Evolutionary conservation across 345 rosid genomes (phyloP), one percentile per base, ranked within the genome.

Genomic region (Geranium brycei): DNA sequence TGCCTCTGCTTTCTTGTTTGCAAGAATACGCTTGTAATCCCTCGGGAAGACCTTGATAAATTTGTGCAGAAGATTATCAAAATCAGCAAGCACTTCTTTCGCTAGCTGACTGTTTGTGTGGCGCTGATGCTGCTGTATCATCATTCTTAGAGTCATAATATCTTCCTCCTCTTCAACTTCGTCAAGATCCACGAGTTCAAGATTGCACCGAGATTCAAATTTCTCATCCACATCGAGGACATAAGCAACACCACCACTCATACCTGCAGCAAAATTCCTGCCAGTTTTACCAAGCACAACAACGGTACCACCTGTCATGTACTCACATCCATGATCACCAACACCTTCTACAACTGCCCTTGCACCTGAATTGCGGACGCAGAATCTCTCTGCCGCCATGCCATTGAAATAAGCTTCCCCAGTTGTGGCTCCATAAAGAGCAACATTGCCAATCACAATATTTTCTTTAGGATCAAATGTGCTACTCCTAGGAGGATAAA

Each of bases 261-360:
- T 95, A 63, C 99, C 99, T 11, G 99, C 97, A 68, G 99, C 99
- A 71, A 95, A 95, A 75, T 95, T 95, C 79, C 97, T 85, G 58
- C 97, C 99, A 19, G 99, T 91, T 77, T 87, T 91, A 35, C 99
- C 99, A 16, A 95, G 96, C 64, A 95, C 95, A 65, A 87, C 93
- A 2, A 95, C 95, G 3, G 84, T 95, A 31, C 99, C 99, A 40
- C 99, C 99, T 14, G 99, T 95, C 99, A 95, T 95, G 80, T 95
- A 95, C 76, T 95, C 99, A 14, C 99, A 95, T 38, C 99, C 99
- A 72, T 95, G 99, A 77, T 95, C 99, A 73, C 99, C 99, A 69
- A 95, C 90, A 65, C 99, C 99, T 83, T 95, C 99, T 4, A 95
- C 97, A 59, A 95, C 97, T 12, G 99, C 96, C 69, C 63, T 88